Conservation (phyloP, 371 early-diverging fungal genomes). For the Mucor mucedo region DNA sequence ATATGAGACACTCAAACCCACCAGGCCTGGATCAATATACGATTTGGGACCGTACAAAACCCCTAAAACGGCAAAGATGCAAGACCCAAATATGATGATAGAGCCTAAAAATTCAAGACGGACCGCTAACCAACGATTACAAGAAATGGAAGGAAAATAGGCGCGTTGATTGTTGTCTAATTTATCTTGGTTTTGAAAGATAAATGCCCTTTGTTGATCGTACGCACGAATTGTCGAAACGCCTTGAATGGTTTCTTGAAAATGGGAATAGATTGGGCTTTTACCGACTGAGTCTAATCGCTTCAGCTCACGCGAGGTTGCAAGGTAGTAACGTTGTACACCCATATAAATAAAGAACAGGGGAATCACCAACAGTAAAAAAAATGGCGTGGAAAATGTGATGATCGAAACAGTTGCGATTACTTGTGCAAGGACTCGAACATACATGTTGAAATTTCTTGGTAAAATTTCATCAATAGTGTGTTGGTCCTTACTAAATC, state of each 20-base stretch:
- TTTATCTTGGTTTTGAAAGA: conserved; percentile 69
- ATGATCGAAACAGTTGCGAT: conserved; percentile 65
- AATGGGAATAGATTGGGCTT: conserved; percentile 85
- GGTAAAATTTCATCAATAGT: conserved; percentile 83
- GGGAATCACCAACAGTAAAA: conserved; percentile 63
- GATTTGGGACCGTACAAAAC: conserved; percentile 43
- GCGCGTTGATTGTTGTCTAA: conserved; percentile 83
- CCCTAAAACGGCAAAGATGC: conserved; percentile 67
- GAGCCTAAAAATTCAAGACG: conserved; percentile 83
- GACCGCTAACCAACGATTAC: conserved; percentile 92
- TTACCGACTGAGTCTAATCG: conserved; percentile 81
- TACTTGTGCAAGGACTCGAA: conserved; percentile 57
- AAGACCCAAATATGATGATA: conserved; percentile 67
- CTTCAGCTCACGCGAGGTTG: conserved; percentile 79
- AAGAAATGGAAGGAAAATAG: conserved; percentile 77
- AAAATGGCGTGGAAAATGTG: conserved; percentile 64
- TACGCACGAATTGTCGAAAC: conserved; percentile 86
- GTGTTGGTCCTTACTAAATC: conserved; percentile 89
- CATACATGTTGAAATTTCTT: conserved; percentile 64
- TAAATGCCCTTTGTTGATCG: conserved; percentile 72
- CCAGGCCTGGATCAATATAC: conserved; percentile 70
- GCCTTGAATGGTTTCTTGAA: conserved; percentile 80
- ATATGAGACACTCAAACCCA: conserved; percentile 88
- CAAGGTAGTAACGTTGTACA: conserved; percentile 74
- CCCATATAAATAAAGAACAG: conserved; percentile 62